phyloP scores from a whole-genome alignment of 257 asterid genomes.

The Fraxinus cuspidata region DNA sequence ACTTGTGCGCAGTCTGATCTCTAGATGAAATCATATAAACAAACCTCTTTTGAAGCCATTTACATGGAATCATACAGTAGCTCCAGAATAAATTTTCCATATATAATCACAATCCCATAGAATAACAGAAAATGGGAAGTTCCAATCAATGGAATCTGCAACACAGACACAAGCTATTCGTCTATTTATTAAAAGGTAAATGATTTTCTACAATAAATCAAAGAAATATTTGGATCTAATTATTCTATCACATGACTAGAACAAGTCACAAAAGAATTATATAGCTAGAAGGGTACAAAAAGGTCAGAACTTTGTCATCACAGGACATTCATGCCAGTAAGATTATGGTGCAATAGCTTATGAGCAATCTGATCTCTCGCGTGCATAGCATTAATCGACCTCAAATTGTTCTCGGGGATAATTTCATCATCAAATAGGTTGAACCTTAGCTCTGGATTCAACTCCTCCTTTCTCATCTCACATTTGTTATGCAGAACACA shows the following conservation, averaged over 20 bases:
- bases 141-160: background rate
- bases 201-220: background rate
- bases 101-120: background rate
- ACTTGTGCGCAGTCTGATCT: background rate
- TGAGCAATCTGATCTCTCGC: slow-evolving; percentile 44
- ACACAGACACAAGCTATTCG: background rate
- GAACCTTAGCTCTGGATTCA: slow-evolving; percentile 29
- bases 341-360: slow-evolving; percentile 39
- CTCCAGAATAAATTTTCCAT: background rate
- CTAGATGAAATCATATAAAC: background rate
- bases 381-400: slow-evolving; percentile 33
- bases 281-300: background rate
- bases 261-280: slow-evolving; percentile 13
- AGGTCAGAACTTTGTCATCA: background rate
- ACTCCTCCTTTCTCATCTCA: slow-evolving; percentile 42
- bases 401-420: slow-evolving; percentile 28
- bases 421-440: slow-evolving; percentile 42
- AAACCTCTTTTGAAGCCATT: background rate
- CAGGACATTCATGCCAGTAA: slow-evolving; percentile 19
- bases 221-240: background rate
- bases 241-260: slow-evolving; percentile 16
- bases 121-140: background rate
- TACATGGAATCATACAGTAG: background rate
- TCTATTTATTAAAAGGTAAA: slow-evolving; percentile 18
- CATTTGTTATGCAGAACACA: slow-evolving; percentile 51